Evolutionary conservation across 2,329 filamentous ascomycete species (phyloP), one percentile per base, ranked within the genome.

Genomic region (Zalaria sp.): DNA sequence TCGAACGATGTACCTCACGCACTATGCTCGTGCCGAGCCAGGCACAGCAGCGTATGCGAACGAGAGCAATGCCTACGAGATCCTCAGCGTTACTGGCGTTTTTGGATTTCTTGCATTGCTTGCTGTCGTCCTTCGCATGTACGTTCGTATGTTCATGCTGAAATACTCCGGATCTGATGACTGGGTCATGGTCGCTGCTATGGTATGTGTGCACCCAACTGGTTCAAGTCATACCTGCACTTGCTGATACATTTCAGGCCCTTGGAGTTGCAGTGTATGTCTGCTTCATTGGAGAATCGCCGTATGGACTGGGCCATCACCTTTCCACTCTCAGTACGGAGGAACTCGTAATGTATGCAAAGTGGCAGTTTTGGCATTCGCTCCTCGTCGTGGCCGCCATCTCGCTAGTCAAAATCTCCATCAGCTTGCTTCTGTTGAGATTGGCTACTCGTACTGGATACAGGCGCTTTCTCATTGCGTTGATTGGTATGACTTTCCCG

Each of bases 81-180:
- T 48, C 27, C 35, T 48, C 25, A 43, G 43, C n/a, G 40, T 46
- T 25, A 41, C 43, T n/a, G 46, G 46, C 31, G 38, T 45, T 9
- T 46, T 39, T 38, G 45, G 46, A 29, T 38, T 41, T 26, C 40
- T 48, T 18, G 46, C 46, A 18, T 26, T 48, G 27, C 25, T 48
- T n/a, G 35, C 43, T 0, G 43, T 45, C 11, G 32, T 38, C 5
- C 34, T 40, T 37, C 36, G 46, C 25, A 37, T 46, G 4, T 48
- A 44, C 25, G 71, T 72, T 26, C 62, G 71, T 7, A 26, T 62
- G 2, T 49, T 53, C 7, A 63, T 73, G 53, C 59, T 74, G 36
- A 66, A 62, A 25, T 66, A 65, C 27, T 57, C 68, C 36, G 69
- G 70, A 2, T 48, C 58, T 25, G 72, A 75, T 56, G 71, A 73